Evolutionary conservation across 768 basidiomycete species (phyloP).

Genomic region (Mycena epipterygia): DNA sequence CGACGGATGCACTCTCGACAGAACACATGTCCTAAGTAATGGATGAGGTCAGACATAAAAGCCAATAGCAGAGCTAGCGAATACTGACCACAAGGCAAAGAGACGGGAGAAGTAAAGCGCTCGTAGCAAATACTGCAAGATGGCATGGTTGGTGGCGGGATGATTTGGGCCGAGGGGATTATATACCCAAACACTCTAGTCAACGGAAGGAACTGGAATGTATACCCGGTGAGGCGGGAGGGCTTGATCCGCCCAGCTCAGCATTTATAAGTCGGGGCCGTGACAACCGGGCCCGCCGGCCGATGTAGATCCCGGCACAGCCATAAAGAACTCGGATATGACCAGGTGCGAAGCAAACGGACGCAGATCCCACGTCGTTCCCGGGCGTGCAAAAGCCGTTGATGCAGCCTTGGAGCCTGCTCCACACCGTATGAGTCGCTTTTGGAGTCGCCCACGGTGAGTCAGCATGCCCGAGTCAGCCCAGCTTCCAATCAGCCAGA

Average conservation of each 20-base stretch:
- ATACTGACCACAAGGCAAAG: slow-evolving; percentile 73
- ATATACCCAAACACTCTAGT: not conserved
- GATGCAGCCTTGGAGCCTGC: too few species aligned
- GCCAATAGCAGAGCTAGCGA: not conserved
- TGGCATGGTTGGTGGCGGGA: slow-evolving; percentile 50
- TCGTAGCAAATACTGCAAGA: slow-evolving; percentile 76
- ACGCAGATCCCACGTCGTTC: not conserved
- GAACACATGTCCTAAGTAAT: slow-evolving; percentile 69
- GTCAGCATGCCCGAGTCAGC: too few species aligned
- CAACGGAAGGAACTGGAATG: not conserved
- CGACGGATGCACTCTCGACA: slow-evolving; percentile 72
- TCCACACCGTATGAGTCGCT: too few species aligned
- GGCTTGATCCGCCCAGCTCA: not conserved
- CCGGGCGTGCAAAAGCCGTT: too few species aligned
- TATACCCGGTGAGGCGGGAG: not conserved
- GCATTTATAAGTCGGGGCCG: not conserved
- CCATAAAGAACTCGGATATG: not conserved
- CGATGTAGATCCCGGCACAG: not conserved
- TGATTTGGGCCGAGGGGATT: not conserved
- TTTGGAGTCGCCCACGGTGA: too few species aligned
- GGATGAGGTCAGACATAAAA: not conserved
- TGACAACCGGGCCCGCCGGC: not conserved
- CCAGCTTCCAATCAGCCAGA: too few species aligned
- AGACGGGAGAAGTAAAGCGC: slow-evolving; percentile 65
- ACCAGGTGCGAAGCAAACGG: not conserved